phyloP scores from a whole-genome alignment of 768 basidiomycete genomes.

The Amanita pallidorosea region DNA sequence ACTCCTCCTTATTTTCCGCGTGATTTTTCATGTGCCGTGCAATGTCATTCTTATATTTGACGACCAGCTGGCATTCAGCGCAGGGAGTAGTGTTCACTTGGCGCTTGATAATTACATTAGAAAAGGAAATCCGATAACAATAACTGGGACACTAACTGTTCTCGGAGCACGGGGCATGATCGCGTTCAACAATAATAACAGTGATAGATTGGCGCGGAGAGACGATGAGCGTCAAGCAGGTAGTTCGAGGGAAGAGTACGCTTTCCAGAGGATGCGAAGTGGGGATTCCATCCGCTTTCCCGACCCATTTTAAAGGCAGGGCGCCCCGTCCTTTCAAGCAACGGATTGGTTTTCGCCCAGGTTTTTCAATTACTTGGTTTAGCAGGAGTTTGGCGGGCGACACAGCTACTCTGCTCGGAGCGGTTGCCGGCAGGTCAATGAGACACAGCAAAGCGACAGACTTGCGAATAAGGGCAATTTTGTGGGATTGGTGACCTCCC shows the following conservation, averaged over 20 bases:
- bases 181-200: neutral
- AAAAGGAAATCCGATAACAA: conserved; percentile 1
- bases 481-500: neutral
- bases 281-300: neutral
- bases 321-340: neutral
- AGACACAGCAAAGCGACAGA: neutral
- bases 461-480: neutral
- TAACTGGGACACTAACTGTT: neutral
- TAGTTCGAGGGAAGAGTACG: neutral
- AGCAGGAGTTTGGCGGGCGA: neutral
- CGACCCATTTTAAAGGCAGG: neutral
- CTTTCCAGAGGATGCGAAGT: neutral
- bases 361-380: neutral
- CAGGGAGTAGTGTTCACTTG: neutral
- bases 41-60: conserved; percentile 1
- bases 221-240: neutral
- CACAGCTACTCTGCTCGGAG: neutral
- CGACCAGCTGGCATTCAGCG: neutral
- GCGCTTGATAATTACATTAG: neutral
- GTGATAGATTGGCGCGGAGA: neutral
- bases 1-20: neutral
- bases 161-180: conserved; percentile 1
- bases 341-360: conserved; percentile 1
- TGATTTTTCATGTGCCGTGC: neutral
- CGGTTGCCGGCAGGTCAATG: neutral